A percentile compares a stretch with the other conserved stretches of the same genome.
These are phyloP conservation scores for Takashimella tepidaria DNA, from an alignment of 1,284 basidiomycete species.

Conservation along the genomic window DNA sequence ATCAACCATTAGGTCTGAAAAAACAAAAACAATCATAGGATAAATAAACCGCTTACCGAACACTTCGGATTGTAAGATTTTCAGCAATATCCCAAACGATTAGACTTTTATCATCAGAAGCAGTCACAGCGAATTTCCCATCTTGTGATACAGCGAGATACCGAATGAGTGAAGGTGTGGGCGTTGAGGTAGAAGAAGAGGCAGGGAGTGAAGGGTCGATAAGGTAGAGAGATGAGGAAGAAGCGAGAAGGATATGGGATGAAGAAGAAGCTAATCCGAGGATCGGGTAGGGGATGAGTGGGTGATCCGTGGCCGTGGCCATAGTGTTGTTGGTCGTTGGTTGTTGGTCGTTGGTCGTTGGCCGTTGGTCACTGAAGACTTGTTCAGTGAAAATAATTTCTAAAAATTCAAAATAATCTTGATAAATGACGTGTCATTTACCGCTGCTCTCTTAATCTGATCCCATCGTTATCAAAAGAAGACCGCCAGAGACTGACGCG, in stretches of 20 bases:
- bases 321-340: no score
- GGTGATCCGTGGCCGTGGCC: no score
- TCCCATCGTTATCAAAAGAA: no score
- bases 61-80: conserved; percentile 56
- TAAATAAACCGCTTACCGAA: conserved; percentile 63
- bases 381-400: no score
- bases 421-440: no score
- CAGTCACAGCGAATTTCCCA: conserved; percentile 57
- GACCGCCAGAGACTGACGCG: no score
- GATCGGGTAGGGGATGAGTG: conserved; percentile 12
- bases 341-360: no score
- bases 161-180: conserved; percentile 51
- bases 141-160: conserved; percentile 56
- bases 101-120: conserved; percentile 72
- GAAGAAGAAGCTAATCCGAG: conserved; percentile 13
- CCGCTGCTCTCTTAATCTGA: no score
- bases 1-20: no score
- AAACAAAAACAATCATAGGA: no score
- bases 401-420: no score
- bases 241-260: conserved; percentile 5
- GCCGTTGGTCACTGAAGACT: no score
- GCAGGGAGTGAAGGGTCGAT: conserved; percentile 8
- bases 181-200: conserved; percentile 5
- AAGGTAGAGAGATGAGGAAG: conserved; percentile 11
- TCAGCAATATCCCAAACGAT: conserved; percentile 61